Evolutionary conservation across 306 rosid genomes (phyloP).

Genomic region (Vigna radiata): DNA sequence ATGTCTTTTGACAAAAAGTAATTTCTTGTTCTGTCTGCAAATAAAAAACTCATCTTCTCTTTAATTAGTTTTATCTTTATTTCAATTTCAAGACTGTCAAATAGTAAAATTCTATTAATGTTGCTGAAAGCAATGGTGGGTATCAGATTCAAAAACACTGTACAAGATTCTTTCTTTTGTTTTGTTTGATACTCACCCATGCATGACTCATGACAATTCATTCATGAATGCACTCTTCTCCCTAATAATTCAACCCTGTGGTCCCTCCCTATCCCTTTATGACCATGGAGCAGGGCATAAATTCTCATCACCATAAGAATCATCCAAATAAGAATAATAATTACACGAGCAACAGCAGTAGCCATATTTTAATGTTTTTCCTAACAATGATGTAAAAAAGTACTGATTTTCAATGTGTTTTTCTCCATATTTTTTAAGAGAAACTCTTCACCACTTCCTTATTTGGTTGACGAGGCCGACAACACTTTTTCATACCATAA

Average conservation of each 20-base stretch:
- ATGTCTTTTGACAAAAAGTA: conserved; percentile 22
- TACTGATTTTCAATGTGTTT: no score
- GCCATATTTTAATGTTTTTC: not conserved
- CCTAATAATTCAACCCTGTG: conserved; percentile 58
- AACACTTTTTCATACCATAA: conserved; percentile 65
- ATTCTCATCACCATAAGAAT: conserved; percentile 34
- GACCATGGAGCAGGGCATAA: not conserved
- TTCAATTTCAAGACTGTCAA: no score
- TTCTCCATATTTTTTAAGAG: no score
- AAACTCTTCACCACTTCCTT: not conserved
- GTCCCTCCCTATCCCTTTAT: conserved; percentile 45
- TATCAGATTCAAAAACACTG: conserved; percentile 29
- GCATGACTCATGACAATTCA: conserved; percentile 30
- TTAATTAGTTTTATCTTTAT: no score
- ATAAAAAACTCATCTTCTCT: not conserved
- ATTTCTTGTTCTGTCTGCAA: conserved; percentile 32
- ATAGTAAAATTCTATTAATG: no score
- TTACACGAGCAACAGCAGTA: not conserved
- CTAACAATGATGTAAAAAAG: not conserved
- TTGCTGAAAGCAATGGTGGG: not conserved
- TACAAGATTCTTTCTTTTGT: conserved; percentile 35
- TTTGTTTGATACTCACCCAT: conserved; percentile 27
- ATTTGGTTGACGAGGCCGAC: not conserved
- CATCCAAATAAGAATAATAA: conserved; percentile 31
- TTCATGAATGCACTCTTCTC: conserved; percentile 25